Percentiles rank a stretch among this genome's conserved stretches.
phyloP scores from a whole-genome alignment of 768 basidiomycete genomes.

The Pholiota microspora region DNA sequence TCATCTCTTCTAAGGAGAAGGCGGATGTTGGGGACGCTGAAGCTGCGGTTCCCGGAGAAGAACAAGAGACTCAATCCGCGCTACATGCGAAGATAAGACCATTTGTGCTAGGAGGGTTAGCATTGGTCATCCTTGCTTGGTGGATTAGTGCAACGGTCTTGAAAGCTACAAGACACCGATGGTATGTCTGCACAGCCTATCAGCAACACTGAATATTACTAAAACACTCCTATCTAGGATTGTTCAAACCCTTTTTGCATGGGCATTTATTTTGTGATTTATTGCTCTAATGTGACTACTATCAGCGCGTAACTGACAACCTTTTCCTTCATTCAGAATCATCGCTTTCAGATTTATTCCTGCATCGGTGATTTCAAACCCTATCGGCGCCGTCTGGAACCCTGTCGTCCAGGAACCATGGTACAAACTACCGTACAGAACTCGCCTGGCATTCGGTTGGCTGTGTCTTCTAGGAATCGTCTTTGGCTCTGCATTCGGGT shows the following conservation, averaged over 20 bases:
- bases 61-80: neutral
- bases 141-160: conserved; percentile 80
- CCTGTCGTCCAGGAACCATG: conserved; percentile 67
- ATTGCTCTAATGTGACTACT: conserved; percentile 38
- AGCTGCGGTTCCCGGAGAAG: neutral
- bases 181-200: conserved; percentile 39
- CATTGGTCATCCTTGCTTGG: conserved; percentile 73
- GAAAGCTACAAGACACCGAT: conserved; percentile 69
- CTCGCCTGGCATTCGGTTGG: conserved; percentile 71
- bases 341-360: conserved; percentile 88
- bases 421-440: conserved; percentile 48
- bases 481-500: conserved; percentile 87
- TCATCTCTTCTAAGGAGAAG: conserved; percentile 36
- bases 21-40: neutral
- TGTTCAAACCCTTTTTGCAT: conserved; percentile 78
- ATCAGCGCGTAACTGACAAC: neutral
- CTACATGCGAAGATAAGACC: conserved; percentile 29
- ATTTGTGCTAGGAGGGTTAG: conserved; percentile 49
- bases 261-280: conserved; percentile 77
- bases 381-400: conserved; percentile 71
- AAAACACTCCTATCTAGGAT: conserved; percentile 45
- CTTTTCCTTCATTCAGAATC: conserved; percentile 42
- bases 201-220: conserved; percentile 9
- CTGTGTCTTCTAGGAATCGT: conserved; percentile 71
- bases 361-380: conserved; percentile 63